A percentile compares a stretch with the other conserved stretches of the same genome.
phyloP scores from a whole-genome alignment of 2,329 filamentous ascomycete genomes.

The Alternaria viburni region DNA sequence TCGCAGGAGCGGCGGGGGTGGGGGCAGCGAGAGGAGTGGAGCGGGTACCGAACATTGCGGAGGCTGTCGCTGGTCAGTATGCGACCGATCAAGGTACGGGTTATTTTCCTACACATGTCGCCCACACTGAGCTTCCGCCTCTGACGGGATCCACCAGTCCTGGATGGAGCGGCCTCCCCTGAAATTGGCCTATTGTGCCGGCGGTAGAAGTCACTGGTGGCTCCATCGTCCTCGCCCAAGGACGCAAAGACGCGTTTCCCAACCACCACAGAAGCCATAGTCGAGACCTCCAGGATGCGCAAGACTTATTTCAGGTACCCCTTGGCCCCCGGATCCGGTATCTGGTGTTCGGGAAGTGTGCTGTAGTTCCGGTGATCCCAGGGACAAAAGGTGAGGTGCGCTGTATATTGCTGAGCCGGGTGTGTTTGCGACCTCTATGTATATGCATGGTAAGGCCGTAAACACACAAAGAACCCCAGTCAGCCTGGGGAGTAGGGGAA shows the following conservation, averaged over 20 bases:
- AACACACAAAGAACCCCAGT: neutral
- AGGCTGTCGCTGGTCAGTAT: constrained; percentile 21
- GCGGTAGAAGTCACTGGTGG: constrained; percentile 8
- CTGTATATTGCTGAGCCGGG: neutral
- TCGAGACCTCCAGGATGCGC: neutral
- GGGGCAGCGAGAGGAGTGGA: constrained; percentile 40
- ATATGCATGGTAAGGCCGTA: constrained; percentile 9
- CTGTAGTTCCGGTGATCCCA: neutral
- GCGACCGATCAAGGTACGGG: neutral
- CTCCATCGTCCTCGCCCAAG: constrained; percentile 6
- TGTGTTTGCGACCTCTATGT: neutral
- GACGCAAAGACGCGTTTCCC: constrained; percentile 13
- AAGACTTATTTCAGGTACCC: neutral
- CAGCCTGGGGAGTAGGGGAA: constrained; percentile 8
- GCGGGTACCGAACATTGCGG: constrained; percentile 30
- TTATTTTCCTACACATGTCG: constrained; percentile 15
- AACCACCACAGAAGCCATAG: constrained; percentile 6
- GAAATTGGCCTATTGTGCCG: constrained; percentile 1
- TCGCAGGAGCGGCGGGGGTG: constrained; percentile 19
- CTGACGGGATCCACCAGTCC: neutral
- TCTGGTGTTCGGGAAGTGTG: neutral
- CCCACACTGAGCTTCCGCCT: constrained; percentile 15
- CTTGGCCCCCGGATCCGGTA: neutral
- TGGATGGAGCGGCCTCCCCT: neutral
- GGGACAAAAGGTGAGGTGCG: neutral